phyloP scores from a whole-genome alignment of 1,284 basidiomycete species.

The Peniophora sp. region DNA sequence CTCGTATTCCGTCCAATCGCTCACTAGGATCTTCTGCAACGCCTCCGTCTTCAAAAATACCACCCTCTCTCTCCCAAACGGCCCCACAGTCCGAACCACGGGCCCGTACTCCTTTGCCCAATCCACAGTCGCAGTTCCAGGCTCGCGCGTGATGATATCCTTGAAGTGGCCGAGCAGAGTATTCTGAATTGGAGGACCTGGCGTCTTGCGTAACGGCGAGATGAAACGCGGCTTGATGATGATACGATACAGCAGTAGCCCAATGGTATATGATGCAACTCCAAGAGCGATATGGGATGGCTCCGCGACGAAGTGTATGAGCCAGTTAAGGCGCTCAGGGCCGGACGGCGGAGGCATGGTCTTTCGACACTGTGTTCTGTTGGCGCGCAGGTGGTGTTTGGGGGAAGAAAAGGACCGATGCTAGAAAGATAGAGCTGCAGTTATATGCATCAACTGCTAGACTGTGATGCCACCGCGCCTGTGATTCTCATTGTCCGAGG shows the following conservation, averaged over 20 bases:
- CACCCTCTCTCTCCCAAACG: slow-evolving; percentile 36
- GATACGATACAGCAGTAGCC: slow-evolving; percentile 17
- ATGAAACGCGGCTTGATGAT: slow-evolving; percentile 30
- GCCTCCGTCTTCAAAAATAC: slow-evolving; percentile 35
- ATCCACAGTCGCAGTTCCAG: slow-evolving; percentile 34
- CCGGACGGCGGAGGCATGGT: too few species aligned
- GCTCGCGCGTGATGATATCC: slow-evolving; percentile 30
- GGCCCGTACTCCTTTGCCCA: slow-evolving; percentile 39
- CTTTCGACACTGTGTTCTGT: too few species aligned
- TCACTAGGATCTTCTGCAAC: slow-evolving; percentile 33
- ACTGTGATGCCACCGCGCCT: too few species aligned
- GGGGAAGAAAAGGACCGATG: too few species aligned
- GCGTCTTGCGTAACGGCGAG: slow-evolving; percentile 34
- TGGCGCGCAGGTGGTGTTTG: too few species aligned
- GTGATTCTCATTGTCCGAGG: too few species aligned
- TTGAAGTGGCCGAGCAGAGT: slow-evolving; percentile 25
- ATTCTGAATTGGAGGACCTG: slow-evolving; percentile 33
- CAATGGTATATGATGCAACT: slow-evolving; percentile 6
- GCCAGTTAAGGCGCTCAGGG: too few species aligned
- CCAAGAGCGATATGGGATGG: too few species aligned
- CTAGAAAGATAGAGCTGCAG: too few species aligned
- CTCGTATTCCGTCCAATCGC: slow-evolving; percentile 38
- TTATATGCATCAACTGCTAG: too few species aligned
- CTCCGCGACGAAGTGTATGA: too few species aligned
- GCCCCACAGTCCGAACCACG: slow-evolving; percentile 34